Evolutionary conservation across 2,329 filamentous ascomycete species (phyloP), one percentile per base, ranked within the genome.

Genomic region (Sarocladiaceae sp.): DNA sequence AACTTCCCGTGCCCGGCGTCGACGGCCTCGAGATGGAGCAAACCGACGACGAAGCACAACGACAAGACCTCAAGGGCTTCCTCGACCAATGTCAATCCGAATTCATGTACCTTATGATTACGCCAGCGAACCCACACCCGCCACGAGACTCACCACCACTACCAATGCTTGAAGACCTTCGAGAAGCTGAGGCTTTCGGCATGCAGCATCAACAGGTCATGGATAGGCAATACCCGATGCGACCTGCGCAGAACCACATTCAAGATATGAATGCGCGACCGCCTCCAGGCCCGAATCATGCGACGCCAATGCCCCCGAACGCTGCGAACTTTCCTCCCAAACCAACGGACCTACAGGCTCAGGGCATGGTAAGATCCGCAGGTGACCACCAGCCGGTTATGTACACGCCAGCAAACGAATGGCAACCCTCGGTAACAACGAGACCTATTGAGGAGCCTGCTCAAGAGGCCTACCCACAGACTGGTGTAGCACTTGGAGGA

Each of bases 61-160:
- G 77, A 47, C 71, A 73, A 52, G 78, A 81, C 52, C 71, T 86
- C 47, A 82, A 81, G 65, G 70, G 70, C 11, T 86, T 85, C 62
- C 72, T 86, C 56, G 83, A 86, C 57, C 80, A 83, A 62, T 83
- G 82, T 65, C 76, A 84, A 64, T 76, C 78, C 58, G 82, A 86
- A 61, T 84, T 86, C 54, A 83, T 82, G 56, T 86, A 86, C 60
- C 73, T 86, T 13, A 84, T 86, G 82, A 77, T 84, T 49, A 82
- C 82, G 1, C 83, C 83, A 1, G 82, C 83, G 36, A 86, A 86
- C 64, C 83, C 83, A 3, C 69, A 79, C 37, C 83, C 83, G 1
- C 83, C 82, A n/a, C 76, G 83, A 63, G 83, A 85, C 22, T 82
- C 80, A 2, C 79, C 79, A 4, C 79, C 76, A 2, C 63, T 83